Conservation (phyloP, 805 yeast species). For the Diddensiella transvaalensis region DNA sequence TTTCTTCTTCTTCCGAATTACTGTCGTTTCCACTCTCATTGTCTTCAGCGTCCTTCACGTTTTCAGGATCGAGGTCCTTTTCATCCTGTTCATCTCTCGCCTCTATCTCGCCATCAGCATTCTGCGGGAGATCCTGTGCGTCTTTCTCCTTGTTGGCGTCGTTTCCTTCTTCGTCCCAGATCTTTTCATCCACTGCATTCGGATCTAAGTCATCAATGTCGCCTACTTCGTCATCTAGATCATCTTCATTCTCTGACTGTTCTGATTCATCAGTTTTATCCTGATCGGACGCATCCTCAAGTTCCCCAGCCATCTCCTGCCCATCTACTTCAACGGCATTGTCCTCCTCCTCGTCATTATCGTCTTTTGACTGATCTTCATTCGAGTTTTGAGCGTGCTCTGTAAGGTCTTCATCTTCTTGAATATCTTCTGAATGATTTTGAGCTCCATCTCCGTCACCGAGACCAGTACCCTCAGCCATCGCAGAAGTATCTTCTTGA, state of each 20-base stretch:
- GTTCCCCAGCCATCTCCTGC: constrained; percentile 94
- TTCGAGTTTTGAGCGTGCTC: constrained; percentile 72
- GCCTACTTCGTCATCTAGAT: constrained; percentile 82
- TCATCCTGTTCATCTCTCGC: constrained; percentile 25
- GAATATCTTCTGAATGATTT: constrained; percentile 77
- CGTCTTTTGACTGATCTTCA: constrained; percentile 59
- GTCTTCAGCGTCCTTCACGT: constrained; percentile 36
- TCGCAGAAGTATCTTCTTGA: constrained; percentile 54
- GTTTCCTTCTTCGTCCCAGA: constrained; percentile 94
- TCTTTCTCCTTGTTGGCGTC: constrained; percentile 66
- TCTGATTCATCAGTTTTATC: constrained; percentile 60
- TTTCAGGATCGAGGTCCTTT: constrained; percentile 27
- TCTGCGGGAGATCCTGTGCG: constrained; percentile 60
- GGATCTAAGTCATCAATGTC: constrained; percentile 89
- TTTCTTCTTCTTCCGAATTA: constrained; percentile 54
- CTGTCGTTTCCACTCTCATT: constrained; percentile 44
- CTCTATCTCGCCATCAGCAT: constrained; percentile 37
- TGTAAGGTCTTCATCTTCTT: constrained; percentile 83
- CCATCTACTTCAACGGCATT: constrained; percentile 92
- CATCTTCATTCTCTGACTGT: constrained; percentile 49
- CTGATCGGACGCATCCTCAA: constrained; percentile 75
- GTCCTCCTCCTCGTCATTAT: constrained; percentile 52
- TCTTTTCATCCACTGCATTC: constrained; percentile 90
- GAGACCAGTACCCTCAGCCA: constrained; percentile 83
- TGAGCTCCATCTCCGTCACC: constrained; percentile 93